Percentiles rank a stretch among this genome's conserved stretches.
Evolutionary conservation across 2,329 filamentous ascomycete species (phyloP).

Genomic region (Cladophialophora exuberans): DNA sequence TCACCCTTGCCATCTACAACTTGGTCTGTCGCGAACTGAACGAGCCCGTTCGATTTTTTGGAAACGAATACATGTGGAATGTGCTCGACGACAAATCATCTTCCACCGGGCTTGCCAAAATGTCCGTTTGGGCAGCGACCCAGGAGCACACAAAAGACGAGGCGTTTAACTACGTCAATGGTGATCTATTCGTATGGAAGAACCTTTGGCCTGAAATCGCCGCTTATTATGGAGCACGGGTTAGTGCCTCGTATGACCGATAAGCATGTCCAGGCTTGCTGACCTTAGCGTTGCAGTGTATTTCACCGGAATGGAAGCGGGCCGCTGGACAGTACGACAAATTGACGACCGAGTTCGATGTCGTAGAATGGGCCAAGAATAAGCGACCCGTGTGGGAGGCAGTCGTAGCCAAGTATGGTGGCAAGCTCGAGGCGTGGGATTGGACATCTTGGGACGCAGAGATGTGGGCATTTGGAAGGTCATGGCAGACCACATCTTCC

Average conservation of each 20-base stretch:
- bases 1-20: constrained; percentile 34
- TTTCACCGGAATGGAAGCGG: not conserved
- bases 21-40: constrained; percentile 3
- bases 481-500: constrained; percentile 33
- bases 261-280: too few species aligned
- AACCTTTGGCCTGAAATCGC: constrained; percentile 4
- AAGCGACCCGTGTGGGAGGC: constrained; percentile 9
- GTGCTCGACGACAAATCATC: constrained; percentile 8
- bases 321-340: not conserved
- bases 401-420: constrained; percentile 11
- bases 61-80: constrained; percentile 10
- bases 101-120: constrained; percentile 5
- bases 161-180: constrained; percentile 23
- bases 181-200: constrained; percentile 12
- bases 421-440: constrained; percentile 2
- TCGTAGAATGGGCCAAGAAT: constrained; percentile 27
- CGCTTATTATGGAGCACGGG: constrained; percentile 5
- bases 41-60: not conserved
- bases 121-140: constrained; percentile 8
- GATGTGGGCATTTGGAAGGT: constrained; percentile 3
- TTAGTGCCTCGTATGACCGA: not conserved
- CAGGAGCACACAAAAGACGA: constrained; percentile 14
- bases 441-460: constrained; percentile 4
- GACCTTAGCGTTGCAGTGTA: not conserved
- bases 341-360: not conserved